These are phyloP conservation scores for Avena sativa DNA, from an alignment of 176 grass and related monocot genomes.

Conservation along the genomic window DNA sequence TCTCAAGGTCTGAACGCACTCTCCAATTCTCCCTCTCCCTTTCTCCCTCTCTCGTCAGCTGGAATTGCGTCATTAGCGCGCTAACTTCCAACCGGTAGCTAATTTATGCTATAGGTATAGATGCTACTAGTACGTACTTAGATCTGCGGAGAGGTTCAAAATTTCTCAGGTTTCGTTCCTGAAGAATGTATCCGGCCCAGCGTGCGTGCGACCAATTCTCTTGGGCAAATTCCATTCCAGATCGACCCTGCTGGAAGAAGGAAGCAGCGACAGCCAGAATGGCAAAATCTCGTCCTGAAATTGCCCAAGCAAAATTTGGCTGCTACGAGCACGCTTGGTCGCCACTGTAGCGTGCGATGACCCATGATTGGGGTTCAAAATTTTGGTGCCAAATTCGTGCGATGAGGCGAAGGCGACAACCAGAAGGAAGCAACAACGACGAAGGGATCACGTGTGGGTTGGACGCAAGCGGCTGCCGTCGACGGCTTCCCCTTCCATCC, in stretches of 20 bases:
- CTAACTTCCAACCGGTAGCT: not conserved
- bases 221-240: not conserved
- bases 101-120: not conserved
- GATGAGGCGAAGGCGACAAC: conserved; percentile 42
- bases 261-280: not conserved
- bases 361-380: conserved; percentile 33
- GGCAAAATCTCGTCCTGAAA: no score
- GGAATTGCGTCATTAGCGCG: not conserved
- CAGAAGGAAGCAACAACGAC: conserved; percentile 42
- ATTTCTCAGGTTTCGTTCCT: not conserved
- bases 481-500: conserved; percentile 45
- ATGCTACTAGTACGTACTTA: not conserved
- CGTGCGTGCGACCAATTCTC: not conserved
- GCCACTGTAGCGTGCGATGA: conserved; percentile 20
- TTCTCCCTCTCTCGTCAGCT: not conserved
- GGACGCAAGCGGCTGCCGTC: conserved; percentile 50
- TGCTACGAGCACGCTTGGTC: not conserved
- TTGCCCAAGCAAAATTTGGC: no score
- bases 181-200: not conserved
- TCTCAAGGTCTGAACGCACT: conserved; percentile 50
- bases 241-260: conserved; percentile 18
- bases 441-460: conserved; percentile 57
- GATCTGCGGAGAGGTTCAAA: not conserved
- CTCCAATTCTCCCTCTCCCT: not conserved
- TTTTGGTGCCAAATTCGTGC: conserved; percentile 32